Percentiles rank a stretch among this genome's conserved stretches.
Evolutionary conservation across 2,329 filamentous ascomycete genomes (phyloP).

Genomic region (Tolypocladium amazonense): DNA sequence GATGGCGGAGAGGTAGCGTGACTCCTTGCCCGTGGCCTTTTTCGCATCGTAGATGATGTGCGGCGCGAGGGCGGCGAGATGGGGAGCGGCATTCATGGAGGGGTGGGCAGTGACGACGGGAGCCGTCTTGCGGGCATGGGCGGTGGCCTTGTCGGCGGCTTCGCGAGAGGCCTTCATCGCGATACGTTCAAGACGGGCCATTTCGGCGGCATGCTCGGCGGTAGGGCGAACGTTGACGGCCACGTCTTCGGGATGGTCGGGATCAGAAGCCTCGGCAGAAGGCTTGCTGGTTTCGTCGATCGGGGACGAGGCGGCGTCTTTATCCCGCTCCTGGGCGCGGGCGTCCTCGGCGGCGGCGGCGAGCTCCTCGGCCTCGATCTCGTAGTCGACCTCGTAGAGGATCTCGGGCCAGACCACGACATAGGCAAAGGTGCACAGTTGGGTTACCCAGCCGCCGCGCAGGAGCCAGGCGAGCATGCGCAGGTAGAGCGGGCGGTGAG

Average conservation of each 20-base stretch:
- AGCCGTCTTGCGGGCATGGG: conserved; percentile 38
- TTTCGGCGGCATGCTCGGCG: conserved; percentile 47
- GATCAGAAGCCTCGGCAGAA: not conserved
- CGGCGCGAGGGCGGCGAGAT: conserved; percentile 47
- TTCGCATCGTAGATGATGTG: conserved; percentile 70
- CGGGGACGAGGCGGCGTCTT: not conserved
- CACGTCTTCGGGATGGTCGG: conserved; percentile 8
- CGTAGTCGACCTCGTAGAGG: conserved; percentile 66
- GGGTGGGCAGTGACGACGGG: conserved; percentile 44
- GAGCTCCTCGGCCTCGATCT: conserved; percentile 56
- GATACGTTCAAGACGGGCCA: conserved; percentile 49
- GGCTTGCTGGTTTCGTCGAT: not conserved
- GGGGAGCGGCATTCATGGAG: conserved; percentile 43
- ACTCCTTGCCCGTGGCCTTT: conserved; percentile 67
- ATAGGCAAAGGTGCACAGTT: conserved; percentile 85
- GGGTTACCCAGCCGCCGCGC: conserved; percentile 85
- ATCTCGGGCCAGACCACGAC: conserved; percentile 76
- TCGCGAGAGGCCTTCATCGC: conserved; percentile 43
- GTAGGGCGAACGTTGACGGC: conserved; percentile 24
- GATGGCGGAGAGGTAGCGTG: conserved; percentile 57
- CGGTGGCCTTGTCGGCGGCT: conserved; percentile 44
- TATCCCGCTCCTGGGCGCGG: conserved; percentile 2
- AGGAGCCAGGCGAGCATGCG: conserved; percentile 89
- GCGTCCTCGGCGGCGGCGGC: conserved; percentile 21
- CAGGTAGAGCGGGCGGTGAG: conserved; percentile 79